A percentile compares a stretch with the other conserved stretches of the same genome.
Evolutionary conservation across 495 filamentous ascomycete genomes (phyloP).

Genomic region (Umbilicaria muhlenbergii): DNA sequence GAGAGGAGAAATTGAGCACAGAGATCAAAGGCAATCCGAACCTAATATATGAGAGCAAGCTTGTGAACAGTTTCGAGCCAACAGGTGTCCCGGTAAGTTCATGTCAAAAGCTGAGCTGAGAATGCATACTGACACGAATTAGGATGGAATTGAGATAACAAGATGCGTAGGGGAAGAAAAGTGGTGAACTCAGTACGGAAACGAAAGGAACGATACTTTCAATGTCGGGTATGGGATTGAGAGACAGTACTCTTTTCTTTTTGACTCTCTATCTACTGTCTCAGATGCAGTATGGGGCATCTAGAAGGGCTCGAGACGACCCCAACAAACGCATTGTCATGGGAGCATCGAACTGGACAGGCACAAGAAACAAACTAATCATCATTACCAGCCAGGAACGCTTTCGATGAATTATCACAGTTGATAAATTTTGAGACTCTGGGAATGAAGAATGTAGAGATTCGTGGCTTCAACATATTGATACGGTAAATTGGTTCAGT

Average conservation of each 20-base stretch:
- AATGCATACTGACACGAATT: constrained; percentile 8
- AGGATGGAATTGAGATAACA: constrained; percentile 64
- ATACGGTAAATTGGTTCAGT: too few relatives aligned
- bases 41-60: constrained; percentile 48
- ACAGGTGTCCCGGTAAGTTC: constrained; percentile 38
- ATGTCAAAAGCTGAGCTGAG: background rate
- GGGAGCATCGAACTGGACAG: constrained; percentile 26
- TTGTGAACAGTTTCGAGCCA: constrained; percentile 52
- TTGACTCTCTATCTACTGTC: constrained; percentile 9
- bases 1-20: constrained; percentile 26
- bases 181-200: constrained; percentile 3
- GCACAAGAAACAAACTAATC: background rate
- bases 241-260: constrained; percentile 13
- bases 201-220: background rate
- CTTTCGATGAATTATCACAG: too few relatives aligned
- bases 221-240: background rate
- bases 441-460: too few relatives aligned
- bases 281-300: background rate
- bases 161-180: constrained; percentile 38
- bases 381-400: background rate
- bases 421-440: too few relatives aligned
- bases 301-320: background rate
- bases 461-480: too few relatives aligned
- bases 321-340: constrained; percentile 15
- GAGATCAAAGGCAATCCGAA: constrained; percentile 49